Evolutionary conservation across 176 grass and related monocot species (phyloP).

Genomic region (Phoenix dactylifera): DNA sequence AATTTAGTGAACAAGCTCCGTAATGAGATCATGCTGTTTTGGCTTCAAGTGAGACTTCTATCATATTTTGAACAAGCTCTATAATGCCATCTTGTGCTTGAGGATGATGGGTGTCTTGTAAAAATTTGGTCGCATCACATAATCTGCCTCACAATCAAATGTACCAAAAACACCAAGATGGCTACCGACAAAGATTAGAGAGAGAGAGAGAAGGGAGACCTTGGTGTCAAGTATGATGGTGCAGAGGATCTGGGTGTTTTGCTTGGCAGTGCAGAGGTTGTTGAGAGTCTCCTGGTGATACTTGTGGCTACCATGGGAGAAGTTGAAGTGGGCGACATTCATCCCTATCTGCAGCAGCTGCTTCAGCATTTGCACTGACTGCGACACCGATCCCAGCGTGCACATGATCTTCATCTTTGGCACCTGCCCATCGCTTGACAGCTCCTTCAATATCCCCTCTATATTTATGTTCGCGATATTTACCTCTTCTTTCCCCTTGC

Average conservation of each 20-base stretch:
- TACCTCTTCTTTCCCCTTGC: not conserved
- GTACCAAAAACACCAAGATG: no score
- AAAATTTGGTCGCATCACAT: no score
- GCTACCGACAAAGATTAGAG: no score
- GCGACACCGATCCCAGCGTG: conserved; percentile 4
- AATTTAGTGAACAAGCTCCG: no score
- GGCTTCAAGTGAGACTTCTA: no score
- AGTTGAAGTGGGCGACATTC: conserved; percentile 5
- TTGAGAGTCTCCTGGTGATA: conserved; percentile 7
- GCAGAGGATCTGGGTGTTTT: conserved; percentile 6
- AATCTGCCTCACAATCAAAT: no score
- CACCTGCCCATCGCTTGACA: not conserved
- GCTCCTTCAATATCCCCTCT: not conserved
- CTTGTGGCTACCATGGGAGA: conserved; percentile 6
- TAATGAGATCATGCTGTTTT: no score
- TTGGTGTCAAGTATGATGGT: conserved; percentile 6
- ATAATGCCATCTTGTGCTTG: no score
- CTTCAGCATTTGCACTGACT: conserved; percentile 4
- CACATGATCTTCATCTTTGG: conserved; percentile 7
- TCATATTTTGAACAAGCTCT: no score
- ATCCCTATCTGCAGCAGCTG: conserved; percentile 1
- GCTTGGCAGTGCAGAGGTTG: not conserved
- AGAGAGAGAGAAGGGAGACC: not conserved
- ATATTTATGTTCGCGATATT: not conserved
- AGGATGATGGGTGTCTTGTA: no score